Evolutionary conservation across 2,329 filamentous ascomycete genomes (phyloP), one percentile per base, ranked within the genome.

Genomic region (Stagonosporopsis cucurbitacearum): DNA sequence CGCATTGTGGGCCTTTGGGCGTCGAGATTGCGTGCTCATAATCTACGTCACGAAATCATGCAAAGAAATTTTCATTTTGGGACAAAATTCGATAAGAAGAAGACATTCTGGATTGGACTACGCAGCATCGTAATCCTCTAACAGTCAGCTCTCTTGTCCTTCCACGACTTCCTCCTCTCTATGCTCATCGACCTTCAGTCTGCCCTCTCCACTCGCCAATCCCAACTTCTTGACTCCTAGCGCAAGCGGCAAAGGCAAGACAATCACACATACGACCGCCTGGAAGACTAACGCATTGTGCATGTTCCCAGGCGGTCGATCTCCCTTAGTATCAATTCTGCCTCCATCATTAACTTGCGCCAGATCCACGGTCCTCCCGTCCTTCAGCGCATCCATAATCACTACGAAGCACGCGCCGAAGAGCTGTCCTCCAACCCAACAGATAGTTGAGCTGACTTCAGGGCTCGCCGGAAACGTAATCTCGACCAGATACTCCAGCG

Each of bases 361-460:
- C 58, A 63, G 37, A 58, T 75, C 64, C 43, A 66, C 69, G 0
- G 41, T 23, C 26, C 69, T 65, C 9, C 63, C 68, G 25, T 75
- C 66, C 48, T 86, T 85, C 59, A 98, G 80, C 17, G 88, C 90
- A 72, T 92, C 88, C 78, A 91, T 90, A 54, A 94, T 77, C 26
- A 99, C 78, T 67, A 97, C 90, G 70, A 97, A 96, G 25, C 93
- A 77, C 2, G 86, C 93, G 12, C 95, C 95, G 0, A 96, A 77
- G 7, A 97, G 76, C 79, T 98, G 94, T 0, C 95, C 94, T 6
- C 89, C 89, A 1, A 86, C 84, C 95, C 95, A 98, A 68, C 89
- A 90, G 20, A 96, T 80, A 25, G 90, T 92, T 59, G 86, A 90
- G 0, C 90, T 91, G 40, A 97, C 84, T 76, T 96, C 94, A 0